Conservation (phyloP, 1,284 basidiomycete species). For the Erythrobasidium hasegawianum region DNA sequence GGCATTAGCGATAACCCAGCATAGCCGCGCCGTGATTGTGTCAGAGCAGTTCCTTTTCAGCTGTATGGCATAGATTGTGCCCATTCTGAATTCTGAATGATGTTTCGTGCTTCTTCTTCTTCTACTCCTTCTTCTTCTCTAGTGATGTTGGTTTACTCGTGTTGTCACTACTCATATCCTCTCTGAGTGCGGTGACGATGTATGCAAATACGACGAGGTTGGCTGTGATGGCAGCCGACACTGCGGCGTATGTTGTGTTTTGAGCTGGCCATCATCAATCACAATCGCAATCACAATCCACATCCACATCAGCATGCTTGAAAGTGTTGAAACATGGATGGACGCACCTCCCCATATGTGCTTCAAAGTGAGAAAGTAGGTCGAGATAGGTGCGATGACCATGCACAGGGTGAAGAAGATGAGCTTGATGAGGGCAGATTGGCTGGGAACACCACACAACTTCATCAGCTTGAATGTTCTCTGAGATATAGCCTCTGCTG, state of each 20-base stretch:
- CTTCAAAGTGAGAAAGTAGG: slow-evolving; percentile 33
- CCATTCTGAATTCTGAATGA: no score
- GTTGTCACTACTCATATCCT: slow-evolving; percentile 1
- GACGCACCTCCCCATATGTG: slow-evolving; percentile 31
- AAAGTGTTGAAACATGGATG: neutral
- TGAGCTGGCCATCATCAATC: neutral
- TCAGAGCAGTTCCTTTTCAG: no score
- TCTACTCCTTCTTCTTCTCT: no score
- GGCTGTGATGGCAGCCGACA: slow-evolving; percentile 31
- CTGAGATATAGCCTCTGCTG: no score
- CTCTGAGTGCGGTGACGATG: slow-evolving; percentile 26
- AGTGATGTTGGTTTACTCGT: no score
- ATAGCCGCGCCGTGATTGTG: no score
- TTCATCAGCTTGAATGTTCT: no score
- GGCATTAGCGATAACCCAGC: no score
- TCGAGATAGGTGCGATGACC: slow-evolving; percentile 26
- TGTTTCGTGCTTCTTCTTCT: no score
- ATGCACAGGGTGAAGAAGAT: slow-evolving; percentile 29
- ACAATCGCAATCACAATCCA: neutral
- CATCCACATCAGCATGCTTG: neutral
- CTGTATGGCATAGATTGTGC: no score
- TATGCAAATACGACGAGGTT: slow-evolving; percentile 34
- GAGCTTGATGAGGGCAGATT: slow-evolving; percentile 31
- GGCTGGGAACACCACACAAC: slow-evolving; percentile 9
- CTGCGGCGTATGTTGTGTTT: slow-evolving; percentile 30